Percentiles rank a stretch among this genome's conserved stretches.
These are phyloP conservation scores for Sarocladium oryzae DNA, from an alignment of 2,329 filamentous ascomycete genomes.

Conservation along the genomic window DNA sequence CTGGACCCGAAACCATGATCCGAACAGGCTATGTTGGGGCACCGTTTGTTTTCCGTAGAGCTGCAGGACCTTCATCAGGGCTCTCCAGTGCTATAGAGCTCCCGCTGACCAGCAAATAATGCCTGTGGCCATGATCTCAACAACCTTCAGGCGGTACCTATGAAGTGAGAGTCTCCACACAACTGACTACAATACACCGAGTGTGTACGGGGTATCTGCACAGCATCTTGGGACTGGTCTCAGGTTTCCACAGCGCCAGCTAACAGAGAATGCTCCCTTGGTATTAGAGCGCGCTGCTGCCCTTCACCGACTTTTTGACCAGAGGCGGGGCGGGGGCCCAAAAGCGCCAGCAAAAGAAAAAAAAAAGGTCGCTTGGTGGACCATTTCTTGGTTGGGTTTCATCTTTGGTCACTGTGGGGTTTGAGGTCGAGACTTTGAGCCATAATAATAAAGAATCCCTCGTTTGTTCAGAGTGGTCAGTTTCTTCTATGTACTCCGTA, in stretches of 20 bases:
- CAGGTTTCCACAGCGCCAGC: background rate
- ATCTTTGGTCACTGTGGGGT: conserved; percentile 3
- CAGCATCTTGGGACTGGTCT: background rate
- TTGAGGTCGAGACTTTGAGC: conserved; percentile 6
- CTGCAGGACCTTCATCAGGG: no score
- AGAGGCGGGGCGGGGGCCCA: background rate
- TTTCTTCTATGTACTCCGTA: no score
- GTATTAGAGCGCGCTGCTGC: no score
- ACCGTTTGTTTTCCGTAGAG: no score
- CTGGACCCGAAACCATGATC: no score
- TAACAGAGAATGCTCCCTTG: background rate
- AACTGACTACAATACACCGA: background rate
- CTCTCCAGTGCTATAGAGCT: no score
- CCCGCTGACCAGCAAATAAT: background rate
- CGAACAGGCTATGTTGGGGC: no score
- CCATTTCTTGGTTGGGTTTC: conserved; percentile 2
- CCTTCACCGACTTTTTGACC: conserved; percentile 8
- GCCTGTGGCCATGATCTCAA: background rate
- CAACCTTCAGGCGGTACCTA: background rate
- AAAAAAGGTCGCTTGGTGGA: conserved; percentile 8
- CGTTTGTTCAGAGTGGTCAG: background rate
- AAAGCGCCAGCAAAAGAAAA: background rate
- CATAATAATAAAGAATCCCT: background rate
- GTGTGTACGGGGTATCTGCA: conserved; percentile 4
- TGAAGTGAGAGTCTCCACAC: background rate